Evolutionary conservation across 2,329 filamentous ascomycete genomes (phyloP), one percentile per base, ranked within the genome.

Genomic region (Huntiella moniliformis): DNA sequence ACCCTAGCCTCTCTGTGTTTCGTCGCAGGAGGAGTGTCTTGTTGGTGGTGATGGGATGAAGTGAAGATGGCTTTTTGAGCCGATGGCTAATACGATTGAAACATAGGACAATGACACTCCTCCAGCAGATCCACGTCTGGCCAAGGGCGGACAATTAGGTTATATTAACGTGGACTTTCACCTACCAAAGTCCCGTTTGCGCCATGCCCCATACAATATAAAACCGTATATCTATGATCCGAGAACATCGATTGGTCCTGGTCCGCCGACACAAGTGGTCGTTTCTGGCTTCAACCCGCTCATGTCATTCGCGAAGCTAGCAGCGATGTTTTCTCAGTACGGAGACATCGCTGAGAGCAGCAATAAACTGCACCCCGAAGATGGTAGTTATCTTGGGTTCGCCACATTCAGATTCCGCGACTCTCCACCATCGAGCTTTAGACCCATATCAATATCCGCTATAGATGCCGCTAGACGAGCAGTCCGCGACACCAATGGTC

Each of bases 211-310:
- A 1, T 93, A 94, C 62, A 78, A 80, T 50, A 65, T 94, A 44
- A 82, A 77, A 58, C 79, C 82, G 16, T 95, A 92, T 61, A 63
- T 74, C 18, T 91, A 85, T 61, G 87, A 96, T 58, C 65, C 77
- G 4, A 77, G 76, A 54, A 85, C 84, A 4, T 93, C 88, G 2
- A 76, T 92, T 54, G 88, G 87, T 0, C 84, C 86, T 17, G 85
- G 85, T 0, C 88, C 88, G 11, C 84, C 91, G 2, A 85, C 82
- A 2, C 85, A 94, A 58, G 77, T 98, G 42, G 79, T 96, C 3
- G 85, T 95, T 15, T 87, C 79, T n/a, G 85, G 86, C n/a, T 95
- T 95, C 59, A 91, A 96, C 60, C 87, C 88, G 5, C 67, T 96
- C 52, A 79, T 82, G 36, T 74, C 84, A 10, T 83, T 93, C 54